These are phyloP conservation scores for Tylopilus sp. DNA, from an alignment of 768 basidiomycete genomes.

Conservation along the genomic window DNA sequence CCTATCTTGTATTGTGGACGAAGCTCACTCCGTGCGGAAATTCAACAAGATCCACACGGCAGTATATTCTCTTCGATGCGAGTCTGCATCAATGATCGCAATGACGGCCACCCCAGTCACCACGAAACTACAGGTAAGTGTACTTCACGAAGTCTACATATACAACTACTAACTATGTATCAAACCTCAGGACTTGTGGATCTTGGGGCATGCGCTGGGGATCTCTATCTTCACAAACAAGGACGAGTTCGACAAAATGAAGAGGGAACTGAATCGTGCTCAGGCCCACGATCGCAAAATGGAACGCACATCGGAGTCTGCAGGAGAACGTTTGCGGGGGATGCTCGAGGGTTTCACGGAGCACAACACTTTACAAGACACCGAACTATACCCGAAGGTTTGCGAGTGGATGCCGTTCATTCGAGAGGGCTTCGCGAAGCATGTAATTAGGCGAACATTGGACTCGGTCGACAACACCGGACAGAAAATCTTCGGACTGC, in stretches of 20 bases:
- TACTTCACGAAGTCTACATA: too few relatives aligned
- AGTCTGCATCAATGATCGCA: neutral
- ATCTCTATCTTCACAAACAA: neutral
- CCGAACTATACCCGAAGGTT: too few relatives aligned
- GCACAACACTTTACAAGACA: too few relatives aligned
- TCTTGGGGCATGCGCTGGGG: neutral
- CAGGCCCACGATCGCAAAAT: neutral
- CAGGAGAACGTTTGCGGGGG: too few relatives aligned
- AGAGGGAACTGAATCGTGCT: neutral
- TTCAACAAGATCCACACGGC: neutral
- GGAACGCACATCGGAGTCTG: neutral
- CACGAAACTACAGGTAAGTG: neutral
- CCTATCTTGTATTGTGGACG: too few relatives aligned
- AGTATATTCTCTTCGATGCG: too few relatives aligned
- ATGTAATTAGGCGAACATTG: neutral
- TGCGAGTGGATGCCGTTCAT: too few relatives aligned
- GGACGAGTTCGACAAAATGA: neutral
- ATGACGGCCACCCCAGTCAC: neutral
- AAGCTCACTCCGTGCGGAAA: constrained; percentile 2
- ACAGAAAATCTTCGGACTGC: neutral
- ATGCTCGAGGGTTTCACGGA: too few relatives aligned
- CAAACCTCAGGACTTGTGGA: neutral
- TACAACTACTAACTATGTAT: too few relatives aligned
- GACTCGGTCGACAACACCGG: neutral
- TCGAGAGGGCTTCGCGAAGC: neutral